These are phyloP conservation scores for Simplicillium sp. DNA, from an alignment of 2,329 filamentous ascomycete species.

Conservation along the genomic window DNA sequence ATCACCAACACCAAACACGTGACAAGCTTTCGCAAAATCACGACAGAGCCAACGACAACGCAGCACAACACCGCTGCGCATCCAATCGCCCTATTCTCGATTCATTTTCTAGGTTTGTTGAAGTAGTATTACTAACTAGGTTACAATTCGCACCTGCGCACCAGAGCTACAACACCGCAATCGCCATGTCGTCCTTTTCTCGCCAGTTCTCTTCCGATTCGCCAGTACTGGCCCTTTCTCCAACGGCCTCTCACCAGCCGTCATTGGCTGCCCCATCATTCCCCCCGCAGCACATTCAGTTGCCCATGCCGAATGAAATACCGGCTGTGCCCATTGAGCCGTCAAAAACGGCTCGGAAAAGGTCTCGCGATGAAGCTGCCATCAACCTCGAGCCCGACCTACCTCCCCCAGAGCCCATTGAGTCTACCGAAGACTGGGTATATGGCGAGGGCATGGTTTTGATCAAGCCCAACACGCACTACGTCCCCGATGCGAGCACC, in stretches of 20 bases:
- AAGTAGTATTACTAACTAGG: not conserved
- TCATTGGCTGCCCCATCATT: constrained; percentile 25
- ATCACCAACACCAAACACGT: not conserved
- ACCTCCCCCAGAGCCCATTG: constrained; percentile 30
- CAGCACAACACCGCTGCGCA: not conserved
- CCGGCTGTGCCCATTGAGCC: not conserved
- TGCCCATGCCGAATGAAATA: constrained; percentile 13
- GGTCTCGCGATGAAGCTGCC: constrained; percentile 64
- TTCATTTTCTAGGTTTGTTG: not conserved
- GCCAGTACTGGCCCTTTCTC: constrained; percentile 32
- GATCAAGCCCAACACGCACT: constrained; percentile 53
- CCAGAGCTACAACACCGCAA: constrained; percentile 11
- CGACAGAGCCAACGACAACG: not conserved
- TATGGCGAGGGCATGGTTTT: constrained; percentile 66
- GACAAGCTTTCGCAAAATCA: not conserved
- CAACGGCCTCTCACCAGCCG: constrained; percentile 30
- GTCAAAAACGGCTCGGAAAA: constrained; percentile 52
- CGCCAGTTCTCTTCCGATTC: constrained; percentile 21
- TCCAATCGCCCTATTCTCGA: not conserved
- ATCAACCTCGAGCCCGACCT: constrained; percentile 55
- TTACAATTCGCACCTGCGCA: not conserved
- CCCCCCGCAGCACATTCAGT: constrained; percentile 16
- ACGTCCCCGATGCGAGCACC: constrained; percentile 47
- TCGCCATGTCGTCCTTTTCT: constrained; percentile 25
- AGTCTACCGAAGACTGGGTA: constrained; percentile 54